phyloP scores from a whole-genome alignment of 768 basidiomycete genomes.

The Mycena floridula region DNA sequence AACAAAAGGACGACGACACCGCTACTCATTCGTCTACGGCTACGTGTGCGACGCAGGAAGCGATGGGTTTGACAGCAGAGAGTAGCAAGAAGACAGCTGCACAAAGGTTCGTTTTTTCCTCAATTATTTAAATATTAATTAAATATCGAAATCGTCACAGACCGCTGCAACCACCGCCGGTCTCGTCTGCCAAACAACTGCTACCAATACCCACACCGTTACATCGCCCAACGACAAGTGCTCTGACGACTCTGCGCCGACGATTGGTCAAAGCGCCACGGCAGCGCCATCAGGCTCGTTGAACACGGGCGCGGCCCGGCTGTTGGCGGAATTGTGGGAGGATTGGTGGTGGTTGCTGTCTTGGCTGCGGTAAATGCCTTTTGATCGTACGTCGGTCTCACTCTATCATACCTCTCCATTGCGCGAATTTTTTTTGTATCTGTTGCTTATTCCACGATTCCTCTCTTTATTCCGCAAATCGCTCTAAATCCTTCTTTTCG shows the following conservation, averaged over 20 bases:
- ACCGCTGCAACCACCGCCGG: conserved; percentile 3
- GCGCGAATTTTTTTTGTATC: background rate
- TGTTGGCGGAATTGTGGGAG: conserved; percentile 32
- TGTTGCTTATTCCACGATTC: no score
- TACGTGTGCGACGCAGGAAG: background rate
- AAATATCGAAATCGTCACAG: no score
- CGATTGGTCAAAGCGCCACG: conserved; percentile 10
- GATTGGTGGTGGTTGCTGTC: conserved; percentile 28
- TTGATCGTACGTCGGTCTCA: conserved; percentile 35
- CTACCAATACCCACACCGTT: conserved; percentile 11
- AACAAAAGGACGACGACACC: background rate
- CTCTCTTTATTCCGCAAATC: no score
- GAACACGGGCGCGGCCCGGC: conserved; percentile 36
- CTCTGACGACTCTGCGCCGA: conserved; percentile 10
- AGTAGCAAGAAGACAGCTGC: background rate
- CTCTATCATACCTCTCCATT: no score
- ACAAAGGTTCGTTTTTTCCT: background rate
- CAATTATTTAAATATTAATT: conserved; percentile 2
- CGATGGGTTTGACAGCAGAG: background rate
- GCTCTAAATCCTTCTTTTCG: no score
- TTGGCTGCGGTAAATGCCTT: conserved; percentile 27
- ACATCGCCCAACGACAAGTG: conserved; percentile 4
- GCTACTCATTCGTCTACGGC: conserved; percentile 10
- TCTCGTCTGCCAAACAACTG: conserved; percentile 13
- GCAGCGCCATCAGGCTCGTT: conserved; percentile 16